Base-by-base conservation (phyloP, 2,329 filamentous ascomycete species). In the Torrubiella hemipterigena region DNA sequence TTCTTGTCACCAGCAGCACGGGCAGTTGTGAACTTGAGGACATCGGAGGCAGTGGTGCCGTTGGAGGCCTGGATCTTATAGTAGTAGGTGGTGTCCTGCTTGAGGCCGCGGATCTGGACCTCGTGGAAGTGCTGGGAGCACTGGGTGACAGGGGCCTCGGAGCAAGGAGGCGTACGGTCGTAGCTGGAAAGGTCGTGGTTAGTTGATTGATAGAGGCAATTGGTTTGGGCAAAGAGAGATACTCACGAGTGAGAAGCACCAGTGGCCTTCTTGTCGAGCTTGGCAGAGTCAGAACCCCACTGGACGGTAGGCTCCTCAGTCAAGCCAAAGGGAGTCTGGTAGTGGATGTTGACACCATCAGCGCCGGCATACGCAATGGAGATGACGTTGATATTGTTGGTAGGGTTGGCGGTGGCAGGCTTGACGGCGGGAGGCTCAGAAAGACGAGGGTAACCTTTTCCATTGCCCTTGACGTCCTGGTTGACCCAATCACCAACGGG, bases 381-480 rank as follows among this genome's bases (percentile, higher is more conserved):
- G 34, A 69, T 64, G 22, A 69, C 65, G 38, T 69, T 69, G 45
- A 69, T 45, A 32, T 69, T 69, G 51, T 69, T 69, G 24, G 50
- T 60, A 6, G 64, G 59, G 28, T 61, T 58, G 8, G 39, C 37
- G 6, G 44, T 49, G 17, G 47, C 48, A 4, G 65, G 65, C 38
- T 52, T 59, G 13, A 69, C 64, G 4, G 64, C 65, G 8, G 64
- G 65, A 23, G 59, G 45, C 43, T 69, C 65, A 8, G 65, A 55
- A 4, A 69, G 50, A 27, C 65, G 63, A 14, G 56, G 54, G 38
- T 63, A 69, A 2, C 65, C 65, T 36, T 65, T 66, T 19, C 63
- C 65, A 40, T 67, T 66, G 41, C 65, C 64, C 40, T 66, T 65
- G 48, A 64, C 42, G 9, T 57, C 63, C 4, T 49, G 52, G 42